Base-by-base conservation (phyloP, 139 green algal genomes). In the Tetradesmus obliquus region DNA sequence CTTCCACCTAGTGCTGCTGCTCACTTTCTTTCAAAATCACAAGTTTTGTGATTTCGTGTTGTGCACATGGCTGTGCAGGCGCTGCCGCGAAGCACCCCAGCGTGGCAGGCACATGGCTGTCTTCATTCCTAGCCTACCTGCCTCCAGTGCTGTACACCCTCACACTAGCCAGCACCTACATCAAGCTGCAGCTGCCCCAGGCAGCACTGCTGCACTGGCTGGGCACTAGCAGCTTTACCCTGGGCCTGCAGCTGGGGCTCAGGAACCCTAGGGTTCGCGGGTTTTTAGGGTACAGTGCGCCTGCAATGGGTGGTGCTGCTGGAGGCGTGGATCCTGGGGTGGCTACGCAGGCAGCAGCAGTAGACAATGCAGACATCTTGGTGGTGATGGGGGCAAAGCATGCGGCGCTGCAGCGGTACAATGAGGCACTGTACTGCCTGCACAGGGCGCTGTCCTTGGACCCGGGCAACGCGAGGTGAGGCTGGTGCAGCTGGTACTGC, bases 171-270 rank as follows among this genome's bases (percentile, higher is more conserved):
- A 94, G 90, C 91, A 62, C 91, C 22, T 91, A 92, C 76, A 86
- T 96, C 60, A 94, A 94, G 72, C 76, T 97, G 76, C 94, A 97
- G 86, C 91, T 97, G 62, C 96, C 97, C 1, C 96, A 98, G 53
- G 95, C 91, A n/a, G 92, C 95, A 9, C 90, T 98, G 51, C 93
- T 96, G 86, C 97, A 98, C 91, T 98, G 97, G 97, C 54, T 92
- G 5, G 90, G 93, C 4, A 95, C 87, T 86, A 94, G 93, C 60
- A 83, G 55, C 45, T 95, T 95, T 84, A 95, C 96, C 32, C 93
- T 97, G 19, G 66, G 45, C 4, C 93, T 96, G 55, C 92, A 95
- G 92, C 90, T 94, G 4, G 81, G 79, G 32, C 45, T 87, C 62
- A 58, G 32, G 13, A 55, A 53, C 71, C 24, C 88, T 7, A 8